These are phyloP conservation scores for Aspergillus sp. DNA, from an alignment of 2,329 filamentous ascomycete genomes.

Conservation along the genomic window DNA sequence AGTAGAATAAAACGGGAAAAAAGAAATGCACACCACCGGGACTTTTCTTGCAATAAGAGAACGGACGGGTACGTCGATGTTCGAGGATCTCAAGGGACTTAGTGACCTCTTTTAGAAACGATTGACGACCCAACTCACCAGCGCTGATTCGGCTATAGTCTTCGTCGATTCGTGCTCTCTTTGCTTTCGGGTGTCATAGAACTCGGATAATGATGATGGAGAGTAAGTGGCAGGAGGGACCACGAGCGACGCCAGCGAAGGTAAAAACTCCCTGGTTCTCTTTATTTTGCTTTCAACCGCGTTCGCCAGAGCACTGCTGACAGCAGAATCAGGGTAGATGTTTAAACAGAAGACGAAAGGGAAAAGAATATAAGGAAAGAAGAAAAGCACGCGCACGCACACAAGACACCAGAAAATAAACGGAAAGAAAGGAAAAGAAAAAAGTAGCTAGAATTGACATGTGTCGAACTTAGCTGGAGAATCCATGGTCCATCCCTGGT, in stretches of 20 bases:
- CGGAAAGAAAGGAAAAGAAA: conserved; percentile 10
- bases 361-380: conserved; percentile 16
- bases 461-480: conserved; percentile 33
- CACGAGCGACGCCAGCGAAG: not conserved
- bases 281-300: conserved; percentile 4
- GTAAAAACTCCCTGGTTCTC: conserved; percentile 3
- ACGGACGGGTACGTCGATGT: not conserved
- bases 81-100: not conserved
- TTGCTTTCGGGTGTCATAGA: not conserved
- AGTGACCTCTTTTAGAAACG: conserved; percentile 13
- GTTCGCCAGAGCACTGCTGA: conserved; percentile 25
- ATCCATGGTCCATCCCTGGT: conserved; percentile 14
- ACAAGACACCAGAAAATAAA: conserved; percentile 1
- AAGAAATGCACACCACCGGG: not conserved
- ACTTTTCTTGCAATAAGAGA: too few species aligned
- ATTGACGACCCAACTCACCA: conserved; percentile 21
- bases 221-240: not conserved
- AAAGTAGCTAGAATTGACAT: conserved; percentile 23
- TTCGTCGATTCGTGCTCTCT: conserved; percentile 1
- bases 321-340: conserved; percentile 18
- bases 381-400: not conserved
- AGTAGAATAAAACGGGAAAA: conserved; percentile 4
- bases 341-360: not conserved
- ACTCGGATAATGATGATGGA: too few species aligned
- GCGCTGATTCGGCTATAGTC: conserved; percentile 6